These are phyloP conservation scores for Gnaphalium uliginosum DNA, from an alignment of 129 eudicot species.

Conservation along the genomic window DNA sequence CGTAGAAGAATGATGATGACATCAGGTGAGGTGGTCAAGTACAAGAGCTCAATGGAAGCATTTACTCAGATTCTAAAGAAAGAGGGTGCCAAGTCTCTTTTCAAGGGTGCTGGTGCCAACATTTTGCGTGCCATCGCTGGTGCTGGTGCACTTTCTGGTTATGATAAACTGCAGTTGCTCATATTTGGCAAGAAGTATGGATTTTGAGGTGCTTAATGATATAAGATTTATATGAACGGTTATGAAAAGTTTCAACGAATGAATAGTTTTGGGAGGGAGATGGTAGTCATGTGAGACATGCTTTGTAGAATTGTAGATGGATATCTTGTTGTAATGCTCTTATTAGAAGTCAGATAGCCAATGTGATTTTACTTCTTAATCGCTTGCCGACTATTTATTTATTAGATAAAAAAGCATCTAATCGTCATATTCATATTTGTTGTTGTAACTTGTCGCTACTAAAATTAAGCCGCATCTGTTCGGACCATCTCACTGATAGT, in stretches of 20 bases:
- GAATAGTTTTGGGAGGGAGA: background rate
- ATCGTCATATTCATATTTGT: too few relatives aligned
- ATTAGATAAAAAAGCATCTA: too few relatives aligned
- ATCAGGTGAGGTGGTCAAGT: slow-evolving; percentile 65
- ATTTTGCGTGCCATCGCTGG: slow-evolving; percentile 65
- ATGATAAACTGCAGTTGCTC: slow-evolving; percentile 55
- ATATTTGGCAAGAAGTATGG: slow-evolving; percentile 55
- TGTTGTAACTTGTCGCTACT: too few relatives aligned
- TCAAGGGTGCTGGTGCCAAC: slow-evolving; percentile 76
- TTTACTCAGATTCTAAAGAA: slow-evolving; percentile 54
- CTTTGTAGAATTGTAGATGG: slow-evolving; percentile 18
- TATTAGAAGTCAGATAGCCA: too few relatives aligned
- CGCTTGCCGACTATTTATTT: too few relatives aligned
- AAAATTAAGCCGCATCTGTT: too few relatives aligned
- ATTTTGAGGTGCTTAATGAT: slow-evolving; percentile 47
- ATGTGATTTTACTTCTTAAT: too few relatives aligned
- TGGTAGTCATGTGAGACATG: background rate
- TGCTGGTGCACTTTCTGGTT: slow-evolving; percentile 71
- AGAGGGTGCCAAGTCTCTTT: slow-evolving; percentile 62
- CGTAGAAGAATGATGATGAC: slow-evolving; percentile 67
- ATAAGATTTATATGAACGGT: slow-evolving; percentile 7
- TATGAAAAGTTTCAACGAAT: slow-evolving; percentile 21
- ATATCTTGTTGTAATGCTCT: background rate
- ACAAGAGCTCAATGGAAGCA: slow-evolving; percentile 58
- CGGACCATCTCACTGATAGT: too few relatives aligned